Base-by-base conservation (phyloP, 768 basidiomycete species). In the Amanita thiersii region DNA sequence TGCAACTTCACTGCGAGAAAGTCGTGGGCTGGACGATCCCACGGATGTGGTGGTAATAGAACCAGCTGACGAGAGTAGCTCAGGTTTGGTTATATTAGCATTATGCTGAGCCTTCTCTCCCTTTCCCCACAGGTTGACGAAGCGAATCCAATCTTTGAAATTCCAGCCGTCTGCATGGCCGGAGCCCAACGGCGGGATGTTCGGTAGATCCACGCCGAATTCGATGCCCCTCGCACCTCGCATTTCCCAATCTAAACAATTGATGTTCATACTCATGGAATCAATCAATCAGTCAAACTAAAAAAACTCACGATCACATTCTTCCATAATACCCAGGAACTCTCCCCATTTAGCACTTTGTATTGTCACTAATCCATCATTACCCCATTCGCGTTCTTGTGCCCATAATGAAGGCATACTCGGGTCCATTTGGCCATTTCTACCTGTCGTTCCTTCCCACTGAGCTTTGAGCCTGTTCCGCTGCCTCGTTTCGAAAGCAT, bases 301-400 rank as follows among this genome's bases (percentile, higher is more conserved):
- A 37, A 30, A 29, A 31, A 18, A 58, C 70, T 51, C 47, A 75
- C 70, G 96, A 66, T 99, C 92, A 51, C 81, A 85, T 1, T 81
- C 84, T 48, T 94, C 86, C 53, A 98, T 68, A 12, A 77, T 77
- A 3, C 96, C 96, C 23, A 99, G 64, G 58, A 92, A 97, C 55
- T 96, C 88, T 12, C 96, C 96, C 93, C 94, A 98, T 49, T 81
- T 79, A 4, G 96, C 90, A 52, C 85, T 87, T 50, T 86, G 79
- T n/a, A 99, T 71, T 11, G 84, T 84, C 11, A 98, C 93, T 25
- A 97, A 69, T 0, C 90, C 91, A 52, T 97, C 93, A 56, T 96
- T 93, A 0, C 91, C 93, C 75, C 81, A 80, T 37, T 75, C 66
- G 12, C 65, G 53, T 30, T 77, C 75, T 39, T 62, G 62, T 12